Conservation (phyloP, 2,329 filamentous ascomycete species). For the Sporothrix schenckii region DNA sequence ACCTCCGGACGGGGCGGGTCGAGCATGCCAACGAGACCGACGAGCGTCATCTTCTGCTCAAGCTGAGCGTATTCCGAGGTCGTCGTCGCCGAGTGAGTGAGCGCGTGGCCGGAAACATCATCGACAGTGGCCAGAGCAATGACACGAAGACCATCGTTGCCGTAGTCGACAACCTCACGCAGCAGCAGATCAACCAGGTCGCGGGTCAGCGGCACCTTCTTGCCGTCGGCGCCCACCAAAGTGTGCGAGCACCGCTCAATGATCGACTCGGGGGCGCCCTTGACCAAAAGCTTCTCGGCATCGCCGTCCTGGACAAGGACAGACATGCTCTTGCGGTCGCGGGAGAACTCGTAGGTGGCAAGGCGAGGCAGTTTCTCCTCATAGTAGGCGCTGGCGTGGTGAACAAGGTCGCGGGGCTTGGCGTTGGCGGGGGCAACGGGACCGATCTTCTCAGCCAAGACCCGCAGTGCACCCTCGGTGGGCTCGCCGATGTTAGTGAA, state of each 20-base stretch:
- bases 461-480: constrained; percentile 89
- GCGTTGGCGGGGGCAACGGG: constrained; percentile 66
- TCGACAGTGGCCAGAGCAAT: constrained; percentile 89
- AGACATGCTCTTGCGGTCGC: constrained; percentile 99
- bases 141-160: constrained; percentile 88
- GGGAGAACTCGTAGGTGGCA: constrained; percentile 93
- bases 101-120: constrained; percentile 69
- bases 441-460: constrained; percentile 91
- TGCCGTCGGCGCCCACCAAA: constrained; percentile 76
- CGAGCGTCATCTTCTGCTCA: constrained; percentile 90
- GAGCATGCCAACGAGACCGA: constrained; percentile 94
- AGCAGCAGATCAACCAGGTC: constrained; percentile 71
- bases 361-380: constrained; percentile 74
- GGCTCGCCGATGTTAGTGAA: constrained; percentile 90
- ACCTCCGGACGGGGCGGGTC: constrained; percentile 96
- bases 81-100: constrained; percentile 75
- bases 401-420: constrained; percentile 65
- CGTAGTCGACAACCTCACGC: constrained; percentile 84
- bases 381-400: constrained; percentile 83
- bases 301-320: constrained; percentile 76
- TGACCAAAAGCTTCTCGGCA: constrained; percentile 81
- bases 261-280: constrained; percentile 93
- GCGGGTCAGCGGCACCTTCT: constrained; percentile 70
- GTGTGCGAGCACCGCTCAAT: constrained; percentile 87
- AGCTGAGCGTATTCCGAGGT: constrained; percentile 81